Evolutionary conservation across 2,329 filamentous ascomycete species (phyloP).

Genomic region (Shiraia bambusicola): DNA sequence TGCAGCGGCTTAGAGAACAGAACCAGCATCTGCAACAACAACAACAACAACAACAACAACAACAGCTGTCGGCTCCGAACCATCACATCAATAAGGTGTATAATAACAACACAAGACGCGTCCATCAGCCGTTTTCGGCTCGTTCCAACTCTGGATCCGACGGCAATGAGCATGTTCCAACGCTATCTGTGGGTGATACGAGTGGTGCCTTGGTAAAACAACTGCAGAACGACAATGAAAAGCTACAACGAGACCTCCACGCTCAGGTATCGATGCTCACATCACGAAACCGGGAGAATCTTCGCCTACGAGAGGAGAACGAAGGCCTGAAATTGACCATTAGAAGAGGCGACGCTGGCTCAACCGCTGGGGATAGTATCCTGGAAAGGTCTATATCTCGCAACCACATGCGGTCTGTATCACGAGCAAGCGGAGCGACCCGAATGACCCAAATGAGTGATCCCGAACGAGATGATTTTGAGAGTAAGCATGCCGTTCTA

Average conservation of each 20-base stretch:
- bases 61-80: constrained; percentile 39
- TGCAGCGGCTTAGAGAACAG: constrained; percentile 65
- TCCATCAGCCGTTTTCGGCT: constrained; percentile 40
- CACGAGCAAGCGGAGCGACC: constrained; percentile 62
- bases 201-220: constrained; percentile 80
- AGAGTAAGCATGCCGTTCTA: constrained; percentile 78
- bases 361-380: constrained; percentile 78
- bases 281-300: constrained; percentile 91
- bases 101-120: constrained; percentile 44
- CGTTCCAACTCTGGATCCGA: constrained; percentile 46
- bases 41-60: constrained; percentile 33
- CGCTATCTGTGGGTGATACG: constrained; percentile 39
- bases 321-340: constrained; percentile 91
- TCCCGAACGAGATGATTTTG: constrained; percentile 71
- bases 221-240: constrained; percentile 87
- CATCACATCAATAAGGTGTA: constrained; percentile 41
- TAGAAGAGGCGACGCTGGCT: constrained; percentile 65
- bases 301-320: constrained; percentile 93
- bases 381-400: constrained; percentile 92
- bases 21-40: constrained; percentile 32
- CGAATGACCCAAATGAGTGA: constrained; percentile 68
- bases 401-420: constrained; percentile 72
- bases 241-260: constrained; percentile 86
- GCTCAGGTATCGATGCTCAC: constrained; percentile 98
- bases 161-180: constrained; percentile 33